These are phyloP conservation scores for Entomophthora muscae DNA, from an alignment of 371 early-diverging fungal genomes.

Conservation along the genomic window DNA sequence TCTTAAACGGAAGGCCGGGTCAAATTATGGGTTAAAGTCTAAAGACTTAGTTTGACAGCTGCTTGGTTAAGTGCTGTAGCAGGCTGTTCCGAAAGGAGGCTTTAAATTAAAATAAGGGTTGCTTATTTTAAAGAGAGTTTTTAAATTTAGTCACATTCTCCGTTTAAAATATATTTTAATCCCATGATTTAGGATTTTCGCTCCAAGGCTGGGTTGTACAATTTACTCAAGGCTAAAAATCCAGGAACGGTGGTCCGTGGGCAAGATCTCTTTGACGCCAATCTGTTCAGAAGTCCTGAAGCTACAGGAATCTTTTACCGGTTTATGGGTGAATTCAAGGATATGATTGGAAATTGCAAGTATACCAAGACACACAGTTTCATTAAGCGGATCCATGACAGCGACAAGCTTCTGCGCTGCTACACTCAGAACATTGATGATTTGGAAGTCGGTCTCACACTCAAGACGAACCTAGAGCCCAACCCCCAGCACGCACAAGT, in stretches of 20 bases:
- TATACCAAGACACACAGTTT: slow-evolving; percentile 83
- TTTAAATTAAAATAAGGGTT: too few species aligned
- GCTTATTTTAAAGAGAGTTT: too few species aligned
- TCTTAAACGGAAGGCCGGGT: too few species aligned
- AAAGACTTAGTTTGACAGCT: too few species aligned
- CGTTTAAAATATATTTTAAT: too few species aligned
- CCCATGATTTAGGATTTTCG: slow-evolving; percentile 52
- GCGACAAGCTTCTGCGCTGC: slow-evolving; percentile 60
- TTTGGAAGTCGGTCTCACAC: slow-evolving; percentile 53
- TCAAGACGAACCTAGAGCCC: slow-evolving; percentile 19
- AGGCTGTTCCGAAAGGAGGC: too few species aligned
- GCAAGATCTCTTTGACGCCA: slow-evolving; percentile 90
- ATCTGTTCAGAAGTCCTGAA: slow-evolving; percentile 53
- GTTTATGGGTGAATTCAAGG: slow-evolving; percentile 87
- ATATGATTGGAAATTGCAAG: slow-evolving; percentile 40
- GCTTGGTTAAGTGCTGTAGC: too few species aligned
- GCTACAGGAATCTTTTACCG: slow-evolving; percentile 72
- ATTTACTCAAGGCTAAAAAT: slow-evolving; percentile 60
- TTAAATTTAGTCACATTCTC: too few species aligned
- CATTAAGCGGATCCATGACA: slow-evolving; percentile 48
- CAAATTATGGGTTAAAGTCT: too few species aligned
- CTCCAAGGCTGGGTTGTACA: slow-evolving; percentile 57
- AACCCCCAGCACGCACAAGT: slow-evolving; percentile 24
- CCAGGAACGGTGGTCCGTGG: slow-evolving; percentile 64
- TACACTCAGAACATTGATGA: slow-evolving; percentile 98